These are phyloP conservation scores for Hamamelis virginiana DNA, from an alignment of 164 flowering plant species.

Conservation along the genomic window DNA sequence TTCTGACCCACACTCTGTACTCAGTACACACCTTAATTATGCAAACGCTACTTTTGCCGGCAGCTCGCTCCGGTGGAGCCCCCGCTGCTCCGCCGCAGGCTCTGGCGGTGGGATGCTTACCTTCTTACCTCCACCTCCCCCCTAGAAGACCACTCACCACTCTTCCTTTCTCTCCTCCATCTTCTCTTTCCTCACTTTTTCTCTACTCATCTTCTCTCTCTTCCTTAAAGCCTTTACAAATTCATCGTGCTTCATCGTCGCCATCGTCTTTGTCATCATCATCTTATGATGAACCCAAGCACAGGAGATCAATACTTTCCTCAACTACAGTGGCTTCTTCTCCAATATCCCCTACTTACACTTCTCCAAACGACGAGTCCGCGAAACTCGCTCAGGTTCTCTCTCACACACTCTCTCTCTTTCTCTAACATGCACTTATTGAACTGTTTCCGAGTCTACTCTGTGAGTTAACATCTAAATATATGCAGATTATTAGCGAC, in stretches of 20 bases:
- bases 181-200: constrained; percentile 9
- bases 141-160: constrained; percentile 8
- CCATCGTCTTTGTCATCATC: constrained; percentile 8
- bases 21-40: constrained; percentile 19
- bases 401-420: constrained; percentile 5
- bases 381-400: constrained; percentile 92
- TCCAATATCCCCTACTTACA: constrained; percentile 29
- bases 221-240: constrained; percentile 16
- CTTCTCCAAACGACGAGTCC: constrained; percentile 46
- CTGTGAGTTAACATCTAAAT: background rate
- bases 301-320: constrained; percentile 9
- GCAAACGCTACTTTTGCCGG: constrained; percentile 65
- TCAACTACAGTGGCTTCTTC: constrained; percentile 26
- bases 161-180: constrained; percentile 5
- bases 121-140: constrained; percentile 14
- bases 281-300: constrained; percentile 3
- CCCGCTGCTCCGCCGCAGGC: constrained; percentile 17
- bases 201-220: constrained; percentile 15
- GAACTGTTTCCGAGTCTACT: background rate
- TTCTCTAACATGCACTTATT: background rate
- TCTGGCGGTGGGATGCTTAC: constrained; percentile 3
- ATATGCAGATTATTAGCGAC: background rate
- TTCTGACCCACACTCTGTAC: no score
- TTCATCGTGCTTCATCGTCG: constrained; percentile 4
- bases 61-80: constrained; percentile 30